phyloP scores from a whole-genome alignment of 176 grass and related monocot genomes.

The Zoysia japonica region DNA sequence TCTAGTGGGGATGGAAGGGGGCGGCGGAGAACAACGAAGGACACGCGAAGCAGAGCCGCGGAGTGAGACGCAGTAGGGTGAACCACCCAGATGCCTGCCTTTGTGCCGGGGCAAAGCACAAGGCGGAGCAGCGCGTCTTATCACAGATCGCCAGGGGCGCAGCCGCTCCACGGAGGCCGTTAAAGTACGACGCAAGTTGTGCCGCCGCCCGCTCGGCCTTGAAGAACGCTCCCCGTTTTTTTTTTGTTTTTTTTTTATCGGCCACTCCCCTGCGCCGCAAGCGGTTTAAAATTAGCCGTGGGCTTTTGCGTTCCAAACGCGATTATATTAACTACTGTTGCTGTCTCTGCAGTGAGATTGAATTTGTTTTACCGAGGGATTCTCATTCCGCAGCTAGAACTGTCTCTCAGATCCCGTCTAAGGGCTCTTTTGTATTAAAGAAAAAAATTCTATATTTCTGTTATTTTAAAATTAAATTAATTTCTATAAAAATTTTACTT shows the following conservation, averaged over 20 bases:
- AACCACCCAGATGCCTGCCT: not conserved
- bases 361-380: not conserved
- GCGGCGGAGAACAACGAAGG: not conserved
- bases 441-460: too few relatives aligned
- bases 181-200: slow-evolving; percentile 18
- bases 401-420: not conserved
- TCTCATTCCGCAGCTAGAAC: not conserved
- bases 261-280: not conserved
- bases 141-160: not conserved
- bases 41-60: too few relatives aligned
- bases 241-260: not conserved
- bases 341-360: not conserved
- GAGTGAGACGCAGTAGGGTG: too few relatives aligned
- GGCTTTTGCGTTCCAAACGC: not conserved
- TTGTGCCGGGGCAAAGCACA: slow-evolving; percentile 20
- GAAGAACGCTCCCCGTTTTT: not conserved
- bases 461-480: too few relatives aligned
- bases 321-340: not conserved
- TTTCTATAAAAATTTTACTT: too few relatives aligned
- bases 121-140: not conserved
- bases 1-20: too few relatives aligned
- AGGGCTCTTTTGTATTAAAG: too few relatives aligned
- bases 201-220: not conserved
- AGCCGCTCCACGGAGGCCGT: not conserved
- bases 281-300: not conserved